Percentiles rank a stretch among this genome's conserved stretches.
phyloP scores from a whole-genome alignment of 148 eudicot species.

The Cornus kousa region DNA sequence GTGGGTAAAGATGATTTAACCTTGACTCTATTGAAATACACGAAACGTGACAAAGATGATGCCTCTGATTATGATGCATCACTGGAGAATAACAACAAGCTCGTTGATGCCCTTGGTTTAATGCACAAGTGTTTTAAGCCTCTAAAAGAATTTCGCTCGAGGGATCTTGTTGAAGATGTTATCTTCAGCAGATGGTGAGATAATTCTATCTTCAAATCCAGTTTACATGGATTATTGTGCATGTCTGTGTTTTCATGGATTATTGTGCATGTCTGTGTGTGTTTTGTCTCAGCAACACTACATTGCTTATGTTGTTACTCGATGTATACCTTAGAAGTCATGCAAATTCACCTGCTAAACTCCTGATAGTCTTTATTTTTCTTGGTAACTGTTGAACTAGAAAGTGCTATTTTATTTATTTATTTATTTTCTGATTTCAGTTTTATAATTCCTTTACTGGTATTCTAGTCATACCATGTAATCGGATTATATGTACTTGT shows the following conservation, averaged over 20 bases:
- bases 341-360: no score
- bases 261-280: not conserved
- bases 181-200: conserved; percentile 57
- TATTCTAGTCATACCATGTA: no score
- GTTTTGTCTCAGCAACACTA: not conserved
- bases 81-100: conserved; percentile 55
- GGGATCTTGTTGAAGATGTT: conserved; percentile 80
- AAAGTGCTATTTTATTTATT: no score
- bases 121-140: conserved; percentile 93
- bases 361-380: no score
- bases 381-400: no score
- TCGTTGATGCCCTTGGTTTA: conserved; percentile 64
- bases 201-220: not conserved
- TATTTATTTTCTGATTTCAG: no score
- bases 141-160: conserved; percentile 56
- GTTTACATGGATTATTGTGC: not conserved
- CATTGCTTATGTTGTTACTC: not conserved
- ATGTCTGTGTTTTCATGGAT: not conserved
- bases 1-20: conserved; percentile 56
- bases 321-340: no score
- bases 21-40: conserved; percentile 69
- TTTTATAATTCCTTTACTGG: no score
- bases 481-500: no score
- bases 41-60: conserved; percentile 20
- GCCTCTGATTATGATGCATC: conserved; percentile 30